Conservation (phyloP, 2,329 filamentous ascomycete species). For the Aspergillus hortae region DNA sequence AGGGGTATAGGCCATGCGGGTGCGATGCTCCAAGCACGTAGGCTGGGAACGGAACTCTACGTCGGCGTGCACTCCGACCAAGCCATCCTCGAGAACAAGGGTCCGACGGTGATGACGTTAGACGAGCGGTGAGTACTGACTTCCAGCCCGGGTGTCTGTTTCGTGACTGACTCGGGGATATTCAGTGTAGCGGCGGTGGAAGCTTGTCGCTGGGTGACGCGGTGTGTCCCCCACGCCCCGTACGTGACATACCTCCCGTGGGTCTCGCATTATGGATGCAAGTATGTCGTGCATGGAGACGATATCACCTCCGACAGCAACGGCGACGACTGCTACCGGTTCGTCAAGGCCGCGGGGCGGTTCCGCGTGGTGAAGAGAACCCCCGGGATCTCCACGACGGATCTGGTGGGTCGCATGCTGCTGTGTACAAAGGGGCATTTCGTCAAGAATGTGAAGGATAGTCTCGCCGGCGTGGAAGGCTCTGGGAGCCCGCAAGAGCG, state of each 20-base stretch:
- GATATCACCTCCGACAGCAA: conserved; percentile 93
- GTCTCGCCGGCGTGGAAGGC: conserved; percentile 69
- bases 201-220: conserved; percentile 91
- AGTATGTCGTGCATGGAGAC: conserved; percentile 93
- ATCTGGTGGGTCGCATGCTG: conserved; percentile 96
- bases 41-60: conserved; percentile 80
- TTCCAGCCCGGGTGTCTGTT: neutral
- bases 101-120: conserved; percentile 93
- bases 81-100: conserved; percentile 93
- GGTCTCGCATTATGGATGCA: conserved; percentile 93
- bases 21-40: conserved; percentile 92
- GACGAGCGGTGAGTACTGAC: conserved; percentile 64
- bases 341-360: conserved; percentile 86
- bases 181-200: conserved; percentile 78
- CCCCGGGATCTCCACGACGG: conserved; percentile 93
- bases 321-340: conserved; percentile 95
- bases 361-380: conserved; percentile 98
- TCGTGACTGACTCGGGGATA: neutral
- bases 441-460: conserved; percentile 71
- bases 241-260: conserved; percentile 93
- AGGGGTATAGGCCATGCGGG: conserved; percentile 74
- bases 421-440: conserved; percentile 94
- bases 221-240: conserved; percentile 77
- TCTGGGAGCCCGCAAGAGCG: conserved; percentile 66
- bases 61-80: conserved; percentile 96